Evolutionary conservation across 768 basidiomycete species (phyloP).

Genomic region (Butyriboletus loyo): DNA sequence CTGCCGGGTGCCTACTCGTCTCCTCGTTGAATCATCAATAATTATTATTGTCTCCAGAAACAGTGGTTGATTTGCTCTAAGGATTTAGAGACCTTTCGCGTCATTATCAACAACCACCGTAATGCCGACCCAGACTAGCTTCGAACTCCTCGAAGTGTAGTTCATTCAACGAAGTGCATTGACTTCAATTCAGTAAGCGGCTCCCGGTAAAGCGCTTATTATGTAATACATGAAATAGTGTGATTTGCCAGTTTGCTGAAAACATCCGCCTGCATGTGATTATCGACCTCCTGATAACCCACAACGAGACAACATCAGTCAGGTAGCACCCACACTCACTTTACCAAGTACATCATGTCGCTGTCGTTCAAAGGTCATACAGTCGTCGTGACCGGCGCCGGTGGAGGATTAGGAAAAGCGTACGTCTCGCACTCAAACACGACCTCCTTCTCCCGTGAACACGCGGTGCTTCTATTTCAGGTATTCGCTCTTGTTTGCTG

Average conservation of each 20-base stretch:
- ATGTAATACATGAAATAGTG: too few relatives aligned
- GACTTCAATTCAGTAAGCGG: too few relatives aligned
- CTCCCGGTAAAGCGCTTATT: too few relatives aligned
- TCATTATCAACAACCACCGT: too few relatives aligned
- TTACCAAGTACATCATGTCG: constrained; percentile 27
- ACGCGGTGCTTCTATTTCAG: constrained; percentile 37
- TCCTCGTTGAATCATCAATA: constrained; percentile 16
- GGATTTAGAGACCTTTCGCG: too few relatives aligned
- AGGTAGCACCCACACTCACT: not conserved
- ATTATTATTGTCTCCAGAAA: constrained; percentile 26
- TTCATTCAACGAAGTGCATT: too few relatives aligned
- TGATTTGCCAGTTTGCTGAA: too few relatives aligned
- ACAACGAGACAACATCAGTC: too few relatives aligned
- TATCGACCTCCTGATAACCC: not conserved
- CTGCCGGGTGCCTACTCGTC: constrained; percentile 33
- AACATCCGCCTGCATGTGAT: constrained; percentile 8
- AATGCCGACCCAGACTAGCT: too few relatives aligned
- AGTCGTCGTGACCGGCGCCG: constrained; percentile 94
- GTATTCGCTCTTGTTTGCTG: constrained; percentile 89
- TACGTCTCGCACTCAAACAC: constrained; percentile 39
- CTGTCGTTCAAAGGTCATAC: constrained; percentile 84
- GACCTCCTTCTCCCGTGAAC: not conserved
- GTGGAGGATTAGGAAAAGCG: constrained; percentile 91
- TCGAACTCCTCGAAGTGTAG: too few relatives aligned
- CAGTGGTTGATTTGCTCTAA: too few relatives aligned